phyloP scores from a whole-genome alignment of 2,329 filamentous ascomycete genomes.

The Pseudogymnoascus sp. region DNA sequence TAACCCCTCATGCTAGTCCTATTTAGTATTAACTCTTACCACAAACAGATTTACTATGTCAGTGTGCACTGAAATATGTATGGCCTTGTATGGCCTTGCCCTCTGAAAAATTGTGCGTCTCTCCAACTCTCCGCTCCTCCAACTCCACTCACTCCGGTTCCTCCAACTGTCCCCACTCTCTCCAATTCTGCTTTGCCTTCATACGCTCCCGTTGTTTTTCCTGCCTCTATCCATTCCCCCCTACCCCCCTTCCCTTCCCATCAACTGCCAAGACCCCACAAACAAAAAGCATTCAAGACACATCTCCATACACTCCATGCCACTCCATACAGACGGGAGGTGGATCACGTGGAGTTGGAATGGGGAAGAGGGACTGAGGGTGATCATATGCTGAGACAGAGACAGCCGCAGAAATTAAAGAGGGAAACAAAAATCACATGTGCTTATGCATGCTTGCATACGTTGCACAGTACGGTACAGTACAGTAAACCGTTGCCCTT shows the following conservation, averaged over 20 bases:
- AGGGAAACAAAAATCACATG: background rate
- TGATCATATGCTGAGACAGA: background rate
- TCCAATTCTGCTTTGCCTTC: background rate
- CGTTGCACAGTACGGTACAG: background rate
- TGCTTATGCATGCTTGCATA: background rate
- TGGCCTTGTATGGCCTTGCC: background rate
- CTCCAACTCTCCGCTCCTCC: background rate
- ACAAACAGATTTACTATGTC: background rate
- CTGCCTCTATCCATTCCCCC: background rate
- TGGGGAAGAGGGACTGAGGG: background rate
- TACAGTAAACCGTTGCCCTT: no score
- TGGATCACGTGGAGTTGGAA: constrained; percentile 1
- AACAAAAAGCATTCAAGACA: background rate
- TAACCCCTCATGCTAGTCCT: background rate
- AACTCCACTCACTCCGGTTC: background rate
- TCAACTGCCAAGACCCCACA: background rate
- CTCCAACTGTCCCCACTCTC: background rate
- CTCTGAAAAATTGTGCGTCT: background rate
- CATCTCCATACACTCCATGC: background rate
- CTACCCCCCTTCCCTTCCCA: background rate
- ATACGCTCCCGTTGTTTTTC: background rate
- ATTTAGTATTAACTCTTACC: background rate
- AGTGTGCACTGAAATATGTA: background rate
- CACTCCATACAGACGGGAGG: background rate
- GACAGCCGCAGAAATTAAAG: background rate